Conservation (phyloP, 306 rosid genomes). For the Glycine latifolia region DNA sequence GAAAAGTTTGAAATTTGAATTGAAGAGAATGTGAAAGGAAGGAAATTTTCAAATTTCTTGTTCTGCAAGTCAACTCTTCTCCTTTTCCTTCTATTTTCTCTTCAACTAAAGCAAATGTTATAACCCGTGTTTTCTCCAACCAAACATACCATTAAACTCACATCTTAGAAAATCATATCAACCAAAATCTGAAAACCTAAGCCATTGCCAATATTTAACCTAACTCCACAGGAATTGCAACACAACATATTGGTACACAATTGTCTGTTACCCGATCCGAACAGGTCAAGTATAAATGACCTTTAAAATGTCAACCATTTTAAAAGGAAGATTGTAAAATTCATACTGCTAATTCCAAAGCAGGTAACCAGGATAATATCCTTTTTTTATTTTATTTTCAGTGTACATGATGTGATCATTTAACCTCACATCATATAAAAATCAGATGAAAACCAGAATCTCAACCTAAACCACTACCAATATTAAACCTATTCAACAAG, state of each 20-base stretch:
- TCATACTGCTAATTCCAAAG: slow-evolving; percentile 25
- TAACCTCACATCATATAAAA: slow-evolving; percentile 35
- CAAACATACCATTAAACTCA: too few relatives aligned
- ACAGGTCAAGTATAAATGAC: not conserved
- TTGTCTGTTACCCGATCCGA: not conserved
- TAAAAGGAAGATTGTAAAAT: not conserved
- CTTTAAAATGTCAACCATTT: slow-evolving; percentile 2
- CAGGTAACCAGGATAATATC: slow-evolving; percentile 31
- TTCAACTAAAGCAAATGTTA: too few relatives aligned
- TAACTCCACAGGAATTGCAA: not conserved
- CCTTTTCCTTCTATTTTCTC: not conserved
- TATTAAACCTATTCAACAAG: slow-evolving; percentile 46
- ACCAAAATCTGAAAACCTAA: not conserved
- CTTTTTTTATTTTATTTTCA: slow-evolving; percentile 39
- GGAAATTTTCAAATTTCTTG: too few relatives aligned
- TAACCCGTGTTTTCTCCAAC: not conserved
- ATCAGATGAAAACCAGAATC: slow-evolving; percentile 49
- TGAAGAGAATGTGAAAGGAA: too few relatives aligned
- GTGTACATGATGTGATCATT: slow-evolving; percentile 40
- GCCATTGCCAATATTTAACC: not conserved
- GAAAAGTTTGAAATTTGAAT: too few relatives aligned
- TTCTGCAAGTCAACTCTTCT: too few relatives aligned
- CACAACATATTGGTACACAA: not conserved
- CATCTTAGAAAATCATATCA: too few relatives aligned
- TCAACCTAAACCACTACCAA: slow-evolving; percentile 39